Percentiles rank a stretch among this genome's conserved stretches.
Evolutionary conservation across 371 early-diverging fungal genomes (phyloP).

Genomic region (Cokeromyces recurvatus): DNA sequence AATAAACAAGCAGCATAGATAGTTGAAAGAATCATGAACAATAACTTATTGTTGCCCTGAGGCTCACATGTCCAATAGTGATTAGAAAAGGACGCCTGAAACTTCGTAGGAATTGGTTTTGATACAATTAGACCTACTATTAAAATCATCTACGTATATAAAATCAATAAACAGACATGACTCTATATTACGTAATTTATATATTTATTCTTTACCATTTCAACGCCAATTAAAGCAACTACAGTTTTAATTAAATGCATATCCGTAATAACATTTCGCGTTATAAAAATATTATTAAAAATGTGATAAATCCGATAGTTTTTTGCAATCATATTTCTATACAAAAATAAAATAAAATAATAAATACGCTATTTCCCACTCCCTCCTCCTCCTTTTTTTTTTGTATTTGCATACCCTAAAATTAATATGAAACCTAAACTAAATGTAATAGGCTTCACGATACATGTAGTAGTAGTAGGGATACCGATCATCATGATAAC

Average conservation of each 20-base stretch:
- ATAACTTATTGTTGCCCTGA: constrained; percentile 15
- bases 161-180: not conserved
- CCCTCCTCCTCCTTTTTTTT: not conserved
- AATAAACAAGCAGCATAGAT: constrained; percentile 40
- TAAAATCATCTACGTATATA: constrained; percentile 34
- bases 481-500: constrained; percentile 49
- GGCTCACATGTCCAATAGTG: constrained; percentile 47
- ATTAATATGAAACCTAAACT: constrained; percentile 54
- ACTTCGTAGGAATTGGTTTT: constrained; percentile 32
- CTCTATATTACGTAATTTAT: not conserved
- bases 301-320: constrained; percentile 60
- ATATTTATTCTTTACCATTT: constrained; percentile 35
- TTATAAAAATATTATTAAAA: constrained; percentile 58
- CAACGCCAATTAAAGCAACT: constrained; percentile 35
- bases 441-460: constrained; percentile 42
- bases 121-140: constrained; percentile 32
- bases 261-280: constrained; percentile 55
- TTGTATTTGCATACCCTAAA: constrained; percentile 28
- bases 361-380: no score
- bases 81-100: constrained; percentile 32
- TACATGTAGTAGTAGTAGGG: constrained; percentile 41
- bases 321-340: constrained; percentile 59
- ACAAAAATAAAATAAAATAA: not conserved
- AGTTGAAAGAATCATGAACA: constrained; percentile 26
- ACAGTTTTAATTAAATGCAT: constrained; percentile 48